phyloP scores from a whole-genome alignment of 2,329 filamentous ascomycete species.

The Thelonectria rubi region DNA sequence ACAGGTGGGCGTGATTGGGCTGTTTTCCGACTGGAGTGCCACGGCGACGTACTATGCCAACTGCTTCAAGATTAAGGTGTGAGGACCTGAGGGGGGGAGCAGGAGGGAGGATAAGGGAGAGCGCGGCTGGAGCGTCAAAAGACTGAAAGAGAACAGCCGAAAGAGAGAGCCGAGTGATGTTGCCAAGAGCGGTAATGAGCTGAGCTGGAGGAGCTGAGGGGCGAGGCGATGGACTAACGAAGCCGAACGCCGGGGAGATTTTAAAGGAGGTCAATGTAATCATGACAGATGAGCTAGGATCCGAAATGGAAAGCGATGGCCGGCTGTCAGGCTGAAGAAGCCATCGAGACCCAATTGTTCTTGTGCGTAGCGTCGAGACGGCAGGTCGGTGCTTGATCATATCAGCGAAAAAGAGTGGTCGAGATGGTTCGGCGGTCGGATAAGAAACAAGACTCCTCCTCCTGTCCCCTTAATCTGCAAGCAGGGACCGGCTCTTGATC shows the following conservation, averaged over 20 bases:
- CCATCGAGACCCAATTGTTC: too few relatives aligned
- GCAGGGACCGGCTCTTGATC: slow-evolving; percentile 2
- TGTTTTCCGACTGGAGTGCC: slow-evolving; percentile 76
- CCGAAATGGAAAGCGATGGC: not conserved
- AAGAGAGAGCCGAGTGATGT: not conserved
- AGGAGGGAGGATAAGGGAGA: too few relatives aligned
- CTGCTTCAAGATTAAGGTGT: slow-evolving; percentile 61
- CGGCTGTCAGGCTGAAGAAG: not conserved
- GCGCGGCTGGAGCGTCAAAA: not conserved
- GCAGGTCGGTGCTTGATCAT: not conserved
- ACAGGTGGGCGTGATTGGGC: slow-evolving; percentile 66
- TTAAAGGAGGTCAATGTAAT: slow-evolving; percentile 8
- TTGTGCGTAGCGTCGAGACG: too few relatives aligned
- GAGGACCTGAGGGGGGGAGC: not conserved
- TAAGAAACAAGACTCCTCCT: not conserved
- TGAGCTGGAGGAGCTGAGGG: slow-evolving; percentile 1
- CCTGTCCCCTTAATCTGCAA: slow-evolving; percentile 15
- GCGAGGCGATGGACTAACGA: not conserved
- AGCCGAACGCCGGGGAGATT: not conserved
- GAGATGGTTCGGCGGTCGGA: not conserved
- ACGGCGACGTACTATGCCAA: slow-evolving; percentile 77
- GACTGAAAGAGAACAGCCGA: not conserved
- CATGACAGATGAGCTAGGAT: not conserved
- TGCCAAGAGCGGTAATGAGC: slow-evolving; percentile 5
- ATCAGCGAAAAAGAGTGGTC: not conserved